These are phyloP conservation scores for Triangularia setosa DNA, from an alignment of 2,329 filamentous ascomycete species.

Conservation along the genomic window DNA sequence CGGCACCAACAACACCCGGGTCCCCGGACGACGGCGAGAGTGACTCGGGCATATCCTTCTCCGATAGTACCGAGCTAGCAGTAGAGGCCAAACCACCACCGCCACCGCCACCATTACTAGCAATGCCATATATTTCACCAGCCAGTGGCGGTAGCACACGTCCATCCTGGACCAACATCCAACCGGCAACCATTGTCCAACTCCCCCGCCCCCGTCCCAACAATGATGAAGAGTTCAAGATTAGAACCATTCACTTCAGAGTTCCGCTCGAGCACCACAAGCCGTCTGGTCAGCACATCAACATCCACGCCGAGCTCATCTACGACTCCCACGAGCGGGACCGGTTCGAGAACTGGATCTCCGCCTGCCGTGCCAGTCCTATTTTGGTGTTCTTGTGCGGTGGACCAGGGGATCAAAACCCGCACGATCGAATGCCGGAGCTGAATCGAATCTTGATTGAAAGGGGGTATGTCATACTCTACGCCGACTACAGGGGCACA, in stretches of 20 bases:
- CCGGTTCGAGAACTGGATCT: background rate
- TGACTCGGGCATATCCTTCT: background rate
- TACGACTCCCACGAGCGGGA: background rate
- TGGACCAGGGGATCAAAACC: constrained; percentile 59
- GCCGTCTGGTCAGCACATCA: background rate
- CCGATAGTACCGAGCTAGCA: background rate
- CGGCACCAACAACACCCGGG: background rate
- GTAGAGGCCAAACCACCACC: background rate
- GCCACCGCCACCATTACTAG: background rate
- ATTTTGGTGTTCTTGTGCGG: constrained; percentile 60
- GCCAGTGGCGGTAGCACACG: background rate
- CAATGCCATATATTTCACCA: background rate
- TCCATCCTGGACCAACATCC: background rate
- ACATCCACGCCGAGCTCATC: background rate
- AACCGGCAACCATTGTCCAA: background rate
- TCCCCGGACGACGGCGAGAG: background rate
- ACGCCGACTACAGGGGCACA: constrained; percentile 69
- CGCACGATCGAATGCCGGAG: constrained; percentile 9
- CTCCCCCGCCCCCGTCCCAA: background rate
- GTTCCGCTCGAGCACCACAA: background rate
- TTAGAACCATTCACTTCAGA: background rate
- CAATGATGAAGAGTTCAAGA: background rate
- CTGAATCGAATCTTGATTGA: constrained; percentile 59
- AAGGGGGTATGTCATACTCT: constrained; percentile 64
- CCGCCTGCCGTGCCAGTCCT: constrained; percentile 19